These are phyloP conservation scores for Murraya koenigii DNA, from an alignment of 345 rosid genomes.

Conservation along the genomic window DNA sequence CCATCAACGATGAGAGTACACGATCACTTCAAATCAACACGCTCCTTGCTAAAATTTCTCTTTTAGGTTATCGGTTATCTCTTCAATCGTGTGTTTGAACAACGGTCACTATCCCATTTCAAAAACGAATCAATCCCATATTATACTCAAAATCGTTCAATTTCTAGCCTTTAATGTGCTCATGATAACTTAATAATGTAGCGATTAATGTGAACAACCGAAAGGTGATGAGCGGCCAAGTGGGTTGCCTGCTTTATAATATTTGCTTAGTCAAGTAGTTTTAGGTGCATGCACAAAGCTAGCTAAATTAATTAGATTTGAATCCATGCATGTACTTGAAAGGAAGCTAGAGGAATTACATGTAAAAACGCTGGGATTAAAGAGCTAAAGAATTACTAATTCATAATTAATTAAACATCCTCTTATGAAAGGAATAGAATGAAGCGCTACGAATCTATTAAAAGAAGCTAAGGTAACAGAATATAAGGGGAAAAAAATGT, in stretches of 20 bases:
- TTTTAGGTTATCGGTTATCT: background rate
- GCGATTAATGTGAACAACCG: background rate
- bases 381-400: background rate
- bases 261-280: background rate
- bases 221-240: background rate
- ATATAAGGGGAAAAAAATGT: no score
- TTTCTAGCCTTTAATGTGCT: background rate
- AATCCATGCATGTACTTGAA: slow-evolving; percentile 16
- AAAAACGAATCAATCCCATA: background rate
- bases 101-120: background rate
- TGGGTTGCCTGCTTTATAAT: background rate
- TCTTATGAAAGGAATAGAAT: background rate
- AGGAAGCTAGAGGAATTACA: background rate
- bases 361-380: background rate
- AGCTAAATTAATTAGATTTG: background rate
- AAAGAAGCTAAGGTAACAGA: background rate
- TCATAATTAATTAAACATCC: background rate
- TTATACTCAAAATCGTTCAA: background rate
- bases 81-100: background rate
- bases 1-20: background rate
- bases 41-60: background rate
- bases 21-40: background rate
- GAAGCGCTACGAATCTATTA: background rate
- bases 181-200: background rate
- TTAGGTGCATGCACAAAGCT: slow-evolving; percentile 9